Evolutionary conservation across 2,329 filamentous ascomycete genomes (phyloP).

Genomic region (Fusarium pseudonygamai): DNA sequence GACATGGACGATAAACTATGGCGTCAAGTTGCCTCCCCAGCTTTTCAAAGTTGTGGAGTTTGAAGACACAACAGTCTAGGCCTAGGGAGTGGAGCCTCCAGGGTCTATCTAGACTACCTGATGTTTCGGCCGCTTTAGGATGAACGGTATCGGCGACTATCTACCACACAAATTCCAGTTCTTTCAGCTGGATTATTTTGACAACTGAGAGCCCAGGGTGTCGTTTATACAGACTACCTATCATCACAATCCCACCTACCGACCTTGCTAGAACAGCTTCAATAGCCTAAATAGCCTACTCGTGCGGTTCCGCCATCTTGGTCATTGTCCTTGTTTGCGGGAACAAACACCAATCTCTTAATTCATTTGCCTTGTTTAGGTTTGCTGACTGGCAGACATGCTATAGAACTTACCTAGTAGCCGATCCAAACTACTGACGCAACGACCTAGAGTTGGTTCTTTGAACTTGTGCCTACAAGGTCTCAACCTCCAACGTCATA

Average conservation of each 20-base stretch:
- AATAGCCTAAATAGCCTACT: background rate
- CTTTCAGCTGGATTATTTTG: background rate
- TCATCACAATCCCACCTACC: slow-evolving; percentile 1
- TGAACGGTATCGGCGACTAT: background rate
- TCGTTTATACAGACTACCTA: background rate
- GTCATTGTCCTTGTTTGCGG: slow-evolving; percentile 4
- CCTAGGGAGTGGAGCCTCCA: slow-evolving; percentile 2
- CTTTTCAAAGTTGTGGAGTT: slow-evolving; percentile 4
- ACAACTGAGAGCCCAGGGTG: background rate
- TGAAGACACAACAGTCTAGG: slow-evolving; percentile 15
- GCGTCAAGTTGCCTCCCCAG: slow-evolving; percentile 8
- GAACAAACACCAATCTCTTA: background rate
- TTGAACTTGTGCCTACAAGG: background rate
- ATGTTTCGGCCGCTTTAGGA: slow-evolving; percentile 4
- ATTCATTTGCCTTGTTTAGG: background rate
- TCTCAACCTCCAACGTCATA: background rate
- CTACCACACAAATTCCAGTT: slow-evolving; percentile 21
- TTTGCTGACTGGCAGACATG: background rate
- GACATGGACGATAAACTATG: background rate
- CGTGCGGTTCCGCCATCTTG: background rate
- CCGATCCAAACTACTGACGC: background rate
- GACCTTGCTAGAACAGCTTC: slow-evolving; percentile 1
- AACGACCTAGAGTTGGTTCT: background rate
- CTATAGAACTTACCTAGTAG: background rate
- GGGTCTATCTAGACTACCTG: background rate